Evolutionary conservation across 2,329 filamentous ascomycete species (phyloP).

Genomic region (Lachnellula subtilissima): DNA sequence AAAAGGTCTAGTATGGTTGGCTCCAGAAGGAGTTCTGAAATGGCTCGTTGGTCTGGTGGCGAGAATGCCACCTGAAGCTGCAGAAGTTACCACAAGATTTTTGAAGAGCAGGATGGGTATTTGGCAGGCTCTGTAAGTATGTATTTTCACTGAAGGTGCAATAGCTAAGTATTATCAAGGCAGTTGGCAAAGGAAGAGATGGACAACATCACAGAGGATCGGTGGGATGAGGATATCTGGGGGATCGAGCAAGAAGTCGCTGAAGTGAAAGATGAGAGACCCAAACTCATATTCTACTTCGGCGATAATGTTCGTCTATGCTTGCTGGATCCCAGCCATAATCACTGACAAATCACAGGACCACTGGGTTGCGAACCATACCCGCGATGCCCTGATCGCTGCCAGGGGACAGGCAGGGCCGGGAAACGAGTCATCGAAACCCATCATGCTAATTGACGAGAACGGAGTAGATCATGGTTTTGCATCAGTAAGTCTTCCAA

Average conservation of each 20-base stretch:
- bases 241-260: conserved; percentile 37
- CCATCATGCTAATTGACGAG: conserved; percentile 50
- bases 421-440: conserved; percentile 32
- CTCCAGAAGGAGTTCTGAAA: conserved; percentile 37
- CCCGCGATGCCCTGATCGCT: conserved; percentile 52
- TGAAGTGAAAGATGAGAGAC: conserved; percentile 24
- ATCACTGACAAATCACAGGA: conserved; percentile 34
- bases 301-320: conserved; percentile 38
- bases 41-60: conserved; percentile 41
- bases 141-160: not conserved
- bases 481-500: conserved; percentile 44
- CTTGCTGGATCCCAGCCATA: not conserved
- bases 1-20: conserved; percentile 36
- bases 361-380: conserved; percentile 56
- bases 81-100: conserved; percentile 48
- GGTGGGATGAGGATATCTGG: conserved; percentile 58
- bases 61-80: conserved; percentile 45
- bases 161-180: conserved; percentile 12
- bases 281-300: conserved; percentile 57
- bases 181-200: conserved; percentile 58
- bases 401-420: conserved; percentile 32
- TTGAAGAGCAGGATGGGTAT: conserved; percentile 53
- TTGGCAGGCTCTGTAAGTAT: conserved; percentile 48
- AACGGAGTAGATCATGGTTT: conserved; percentile 53
- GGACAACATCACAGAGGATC: conserved; percentile 51